These are phyloP conservation scores for Sporothrix curviconia DNA, from an alignment of 2,329 filamentous ascomycete genomes.

Conservation along the genomic window DNA sequence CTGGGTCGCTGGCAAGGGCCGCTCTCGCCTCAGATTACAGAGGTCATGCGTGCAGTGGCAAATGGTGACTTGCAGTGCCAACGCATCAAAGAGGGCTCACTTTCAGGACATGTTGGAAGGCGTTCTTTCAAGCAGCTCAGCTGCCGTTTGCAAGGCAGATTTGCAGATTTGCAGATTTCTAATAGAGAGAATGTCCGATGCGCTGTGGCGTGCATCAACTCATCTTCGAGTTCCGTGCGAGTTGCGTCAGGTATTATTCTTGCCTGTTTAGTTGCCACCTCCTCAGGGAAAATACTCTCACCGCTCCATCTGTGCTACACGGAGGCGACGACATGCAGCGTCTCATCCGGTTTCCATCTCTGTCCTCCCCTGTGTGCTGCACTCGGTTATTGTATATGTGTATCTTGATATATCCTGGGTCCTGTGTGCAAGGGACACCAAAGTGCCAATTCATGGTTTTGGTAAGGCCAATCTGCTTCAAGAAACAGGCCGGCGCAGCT, in stretches of 20 bases:
- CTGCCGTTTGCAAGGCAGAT: conserved; percentile 8
- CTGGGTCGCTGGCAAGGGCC: conserved; percentile 2
- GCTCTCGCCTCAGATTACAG: neutral
- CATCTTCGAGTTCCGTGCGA: too few relatives aligned
- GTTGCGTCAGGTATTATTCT: neutral
- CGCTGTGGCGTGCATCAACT: too few relatives aligned
- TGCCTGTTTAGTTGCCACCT: neutral
- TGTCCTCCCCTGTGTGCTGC: neutral
- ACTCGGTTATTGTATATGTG: neutral
- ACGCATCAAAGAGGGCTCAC: neutral
- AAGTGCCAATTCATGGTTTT: too few relatives aligned
- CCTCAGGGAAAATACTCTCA: conserved; percentile 5
- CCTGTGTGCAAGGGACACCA: too few relatives aligned
- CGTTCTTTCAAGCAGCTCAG: conserved; percentile 1
- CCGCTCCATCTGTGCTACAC: conserved; percentile 9
- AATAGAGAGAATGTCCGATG: too few relatives aligned
- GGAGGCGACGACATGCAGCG: neutral
- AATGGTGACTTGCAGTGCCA: conserved; percentile 4
- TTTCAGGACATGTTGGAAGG: neutral
- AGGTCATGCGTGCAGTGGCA: neutral
- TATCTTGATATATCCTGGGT: neutral
- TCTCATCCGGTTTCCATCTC: neutral
- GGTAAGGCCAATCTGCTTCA: conserved; percentile 4
- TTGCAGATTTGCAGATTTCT: too few relatives aligned
- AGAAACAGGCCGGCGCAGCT: neutral